Evolutionary conservation across 352 stramenopile genomes (phyloP), one percentile per base, ranked within the genome.

Genomic region (Blastocystis sp.): DNA sequence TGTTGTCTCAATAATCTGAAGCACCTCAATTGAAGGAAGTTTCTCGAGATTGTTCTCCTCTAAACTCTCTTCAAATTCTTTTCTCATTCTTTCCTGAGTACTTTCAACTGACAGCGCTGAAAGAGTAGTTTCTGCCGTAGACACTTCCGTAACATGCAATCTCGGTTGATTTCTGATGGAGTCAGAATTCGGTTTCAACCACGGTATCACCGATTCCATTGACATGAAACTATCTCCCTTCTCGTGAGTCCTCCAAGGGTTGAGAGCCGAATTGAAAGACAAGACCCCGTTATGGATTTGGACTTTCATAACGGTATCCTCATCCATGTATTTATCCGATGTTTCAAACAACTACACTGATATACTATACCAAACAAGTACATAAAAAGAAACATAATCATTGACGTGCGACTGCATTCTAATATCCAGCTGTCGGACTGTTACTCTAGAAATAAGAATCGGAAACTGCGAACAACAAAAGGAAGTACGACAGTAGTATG

Each of bases 61-160:
- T 2, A 81, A 48, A 27, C 22, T 40, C 33, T 56, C 54, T 35
- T 81, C 70, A 60, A 64, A 64, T 44, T 81, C 70, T 42, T 81
- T 81, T 24, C 54, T 24, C 7, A 64, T 51, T 56, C 54, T 59
- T n/a, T 81, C 70, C 22, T 78, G 37, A 7, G 37, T 35, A 40
- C 62, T 40, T 40, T 51, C 19, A 27, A 40, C 7, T 53, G 62
- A 7, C 0, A 40, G 33, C n/a, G 19, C 42, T n/a, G 22, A 15
- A 44, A 75, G 35, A 75, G 15, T 7, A 17, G 30, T 19, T 0
- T 30, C 24, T 27, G 37, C 66, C n/a, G 33, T 51, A 57, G 53
- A 59, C 66, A 27, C 3, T 51, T 78, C 66, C 66, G 37, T 75
- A 44, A 75, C 37, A 35, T 75, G 62, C 11, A 40, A 35, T 9